Percentiles rank a stretch among this genome's conserved stretches.
Conservation (phyloP, 1,284 basidiomycete species). For the Austropuccinia psidii region DNA sequence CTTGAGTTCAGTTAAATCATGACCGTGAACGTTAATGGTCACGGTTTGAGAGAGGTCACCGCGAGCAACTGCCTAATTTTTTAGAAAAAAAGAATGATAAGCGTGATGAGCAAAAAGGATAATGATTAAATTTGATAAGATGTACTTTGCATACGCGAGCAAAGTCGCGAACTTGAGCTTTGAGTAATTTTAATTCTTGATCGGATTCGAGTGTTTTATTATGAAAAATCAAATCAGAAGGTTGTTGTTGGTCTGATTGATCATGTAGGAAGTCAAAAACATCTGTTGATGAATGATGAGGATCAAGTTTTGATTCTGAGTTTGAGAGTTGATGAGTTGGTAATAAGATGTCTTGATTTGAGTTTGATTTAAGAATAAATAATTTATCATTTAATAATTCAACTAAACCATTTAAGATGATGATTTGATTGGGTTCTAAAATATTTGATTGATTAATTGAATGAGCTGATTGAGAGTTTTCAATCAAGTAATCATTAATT, state of each 20-base stretch:
- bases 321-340: no score
- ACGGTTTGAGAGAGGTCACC: conserved; percentile 95
- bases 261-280: neutral
- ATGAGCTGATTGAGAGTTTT: conserved; percentile 18
- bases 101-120: neutral
- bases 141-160: conserved; percentile 73
- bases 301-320: no score
- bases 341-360: neutral
- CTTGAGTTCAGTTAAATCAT: conserved; percentile 95
- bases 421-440: conserved; percentile 23
- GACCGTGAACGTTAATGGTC: conserved; percentile 88
- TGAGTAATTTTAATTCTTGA: conserved; percentile 70
- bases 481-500: conserved; percentile 27
- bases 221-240: conserved; percentile 42
- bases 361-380: neutral
- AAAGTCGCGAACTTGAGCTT: conserved; percentile 83
- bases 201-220: conserved; percentile 52
- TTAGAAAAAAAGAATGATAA: neutral
- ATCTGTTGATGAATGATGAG: no score
- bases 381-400: conserved; percentile 34
- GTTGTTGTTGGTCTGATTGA: neutral
- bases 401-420: conserved; percentile 25
- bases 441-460: neutral
- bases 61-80: conserved; percentile 69
- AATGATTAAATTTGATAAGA: neutral